Evolutionary conservation across 257 asterid species (phyloP).

Genomic region (Knoxia roxburghii): DNA sequence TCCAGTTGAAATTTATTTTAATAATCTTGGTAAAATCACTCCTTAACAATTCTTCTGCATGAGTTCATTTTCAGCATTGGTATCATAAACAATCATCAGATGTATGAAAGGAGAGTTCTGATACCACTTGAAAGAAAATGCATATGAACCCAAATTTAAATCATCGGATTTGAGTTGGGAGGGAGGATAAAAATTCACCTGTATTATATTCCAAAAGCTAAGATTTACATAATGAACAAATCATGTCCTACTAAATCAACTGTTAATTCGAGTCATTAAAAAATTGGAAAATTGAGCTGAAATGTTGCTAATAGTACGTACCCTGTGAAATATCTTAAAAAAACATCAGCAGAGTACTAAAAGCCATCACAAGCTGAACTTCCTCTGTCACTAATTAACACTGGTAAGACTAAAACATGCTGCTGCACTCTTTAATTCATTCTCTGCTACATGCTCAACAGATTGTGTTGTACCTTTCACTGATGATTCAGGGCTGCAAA

Average conservation of each 20-base stretch:
- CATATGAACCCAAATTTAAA: not conserved
- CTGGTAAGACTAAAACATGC: constrained; percentile 84
- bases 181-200: not conserved
- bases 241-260: not conserved
- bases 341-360: constrained; percentile 5
- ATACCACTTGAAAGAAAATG: not conserved
- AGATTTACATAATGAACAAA: constrained; percentile 7
- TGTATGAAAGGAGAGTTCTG: not conserved
- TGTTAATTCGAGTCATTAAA: constrained; percentile 1
- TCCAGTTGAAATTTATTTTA: not conserved
- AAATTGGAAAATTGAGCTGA: not conserved
- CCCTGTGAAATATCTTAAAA: constrained; percentile 5
- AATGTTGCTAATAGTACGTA: constrained; percentile 7
- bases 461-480: constrained; percentile 53
- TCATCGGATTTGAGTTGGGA: not conserved
- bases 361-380: not conserved
- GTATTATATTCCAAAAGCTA: not conserved
- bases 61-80: not conserved
- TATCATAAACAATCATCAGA: not conserved
- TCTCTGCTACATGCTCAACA: constrained; percentile 61
- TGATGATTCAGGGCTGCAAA: constrained; percentile 69
- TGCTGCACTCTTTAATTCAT: constrained; percentile 78
- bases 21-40: not conserved
- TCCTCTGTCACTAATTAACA: constrained; percentile 28
- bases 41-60: not conserved